Base-by-base conservation (phyloP, 768 basidiomycete species). In the Sutorius australiensis region DNA sequence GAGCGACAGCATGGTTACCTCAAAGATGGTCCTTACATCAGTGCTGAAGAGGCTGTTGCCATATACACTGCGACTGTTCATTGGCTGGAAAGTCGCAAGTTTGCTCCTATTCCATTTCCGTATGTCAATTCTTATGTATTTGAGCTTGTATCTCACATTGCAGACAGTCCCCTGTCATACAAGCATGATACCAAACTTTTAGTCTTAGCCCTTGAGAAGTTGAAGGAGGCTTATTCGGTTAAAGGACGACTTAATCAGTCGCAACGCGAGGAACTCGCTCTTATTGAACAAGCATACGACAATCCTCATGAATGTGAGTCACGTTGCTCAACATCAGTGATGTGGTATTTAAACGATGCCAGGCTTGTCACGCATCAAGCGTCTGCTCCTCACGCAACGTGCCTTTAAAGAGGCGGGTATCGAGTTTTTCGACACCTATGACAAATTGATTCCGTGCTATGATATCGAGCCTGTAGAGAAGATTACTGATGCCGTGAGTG, bases 381-480 rank as follows among this genome's bases (percentile, higher is more conserved):
- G 97, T 61, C 77, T 99, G 13, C 78, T 99, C 13, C 78, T 99
- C 39, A 99, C 97, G 0, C 97, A 99, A 69, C 89, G 97, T 42
- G 93, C 95, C 2, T 99, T 99, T 83, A 98, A 98, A 75, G 97
- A 99, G 68, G 75, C 94, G 21, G 97, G 97, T 10, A 97, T 99
- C 56, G 91, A 92, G 71, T 95, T 94, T 72, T 95, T 94, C 71
- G 94, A 97, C 63, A 97, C 94, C 0, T 95, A 98, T 64, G 94
- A 98, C 78, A 98, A 95, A 71, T 82, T 98, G 62, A 98, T 98
- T 62, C 94, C 95, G 24, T 98, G 94, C 67, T 98, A 99, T 68
- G 95, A 98, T 63, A 98, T 99, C 57, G 97, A 99, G 68, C 97
- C 97, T 0, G 93, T 99, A 14, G 97, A 99, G 77, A 99, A 99